Percentiles rank a stretch among this genome's conserved stretches.
Conservation (phyloP, 305 asterid species). For the Fraxinus floribunda region DNA sequence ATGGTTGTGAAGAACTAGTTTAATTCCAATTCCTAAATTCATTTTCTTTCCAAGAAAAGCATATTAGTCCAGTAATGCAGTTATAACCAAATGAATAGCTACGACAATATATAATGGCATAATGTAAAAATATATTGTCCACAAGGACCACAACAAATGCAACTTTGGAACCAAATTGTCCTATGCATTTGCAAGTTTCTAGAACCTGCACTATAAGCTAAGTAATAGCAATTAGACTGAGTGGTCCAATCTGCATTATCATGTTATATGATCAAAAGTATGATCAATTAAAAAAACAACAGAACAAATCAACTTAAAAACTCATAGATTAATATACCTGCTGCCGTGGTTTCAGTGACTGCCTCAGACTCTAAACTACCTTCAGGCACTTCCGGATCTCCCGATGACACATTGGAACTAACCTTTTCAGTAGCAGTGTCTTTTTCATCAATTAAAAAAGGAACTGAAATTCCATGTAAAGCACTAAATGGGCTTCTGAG, state of each 20-base stretch:
- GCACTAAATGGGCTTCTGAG: slow-evolving; percentile 35
- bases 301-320: slow-evolving; percentile 7
- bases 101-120: not conserved
- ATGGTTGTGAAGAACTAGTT: not conserved
- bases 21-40: not conserved
- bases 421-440: slow-evolving; percentile 31
- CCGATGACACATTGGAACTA: slow-evolving; percentile 31
- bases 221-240: not conserved
- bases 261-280: not conserved
- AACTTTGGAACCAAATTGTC: not conserved
- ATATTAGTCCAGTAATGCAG: not conserved
- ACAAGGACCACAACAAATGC: not conserved
- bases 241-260: slow-evolving; percentile 12
- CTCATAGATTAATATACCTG: slow-evolving; percentile 40
- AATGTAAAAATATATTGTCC: not conserved
- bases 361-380: slow-evolving; percentile 33
- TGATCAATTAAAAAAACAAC: not conserved
- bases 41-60: not conserved
- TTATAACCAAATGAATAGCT: not conserved
- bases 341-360: slow-evolving; percentile 20
- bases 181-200: not conserved
- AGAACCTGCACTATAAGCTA: not conserved
- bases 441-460: slow-evolving; percentile 31
- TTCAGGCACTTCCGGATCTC: slow-evolving; percentile 35
- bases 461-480: slow-evolving; percentile 30